A percentile compares a stretch with the other conserved stretches of the same genome.
Conservation (phyloP, 2,329 filamentous ascomycete genomes). For the Aspergillus awamori region DNA sequence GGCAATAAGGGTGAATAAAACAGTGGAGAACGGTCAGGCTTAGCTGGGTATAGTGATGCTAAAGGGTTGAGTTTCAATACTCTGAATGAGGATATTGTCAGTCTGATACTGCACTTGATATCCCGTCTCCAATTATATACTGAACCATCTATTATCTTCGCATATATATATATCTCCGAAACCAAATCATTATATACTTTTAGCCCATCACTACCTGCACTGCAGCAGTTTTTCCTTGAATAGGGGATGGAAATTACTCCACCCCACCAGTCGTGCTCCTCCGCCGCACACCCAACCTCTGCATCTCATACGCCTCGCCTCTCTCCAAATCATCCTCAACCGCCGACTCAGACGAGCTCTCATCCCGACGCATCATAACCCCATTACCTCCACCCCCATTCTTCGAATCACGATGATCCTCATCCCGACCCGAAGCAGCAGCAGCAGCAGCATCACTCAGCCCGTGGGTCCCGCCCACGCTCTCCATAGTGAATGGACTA, state of each 20-base stretch:
- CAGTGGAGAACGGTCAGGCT: too few relatives aligned
- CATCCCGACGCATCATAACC: slow-evolving; percentile 22
- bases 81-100: too few relatives aligned
- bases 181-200: neutral
- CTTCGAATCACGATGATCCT: slow-evolving; percentile 6
- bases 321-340: slow-evolving; percentile 46
- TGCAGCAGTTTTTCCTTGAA: neutral
- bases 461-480: slow-evolving; percentile 66
- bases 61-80: too few relatives aligned
- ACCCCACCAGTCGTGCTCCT: slow-evolving; percentile 30
- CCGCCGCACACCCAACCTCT: slow-evolving; percentile 30
- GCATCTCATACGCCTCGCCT: slow-evolving; percentile 45
- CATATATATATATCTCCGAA: neutral
- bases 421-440: slow-evolving; percentile 7
- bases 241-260: neutral
- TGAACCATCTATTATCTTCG: too few relatives aligned
- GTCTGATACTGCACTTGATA: too few relatives aligned
- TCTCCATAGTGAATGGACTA: slow-evolving; percentile 75
- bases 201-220: neutral
- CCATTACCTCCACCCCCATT: slow-evolving; percentile 17
- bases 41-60: too few relatives aligned
- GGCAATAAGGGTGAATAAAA: too few relatives aligned
- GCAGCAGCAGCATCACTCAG: slow-evolving; percentile 29
- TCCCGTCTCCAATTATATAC: too few relatives aligned
- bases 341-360: slow-evolving; percentile 30